These are phyloP conservation scores for Silene coronaria DNA, from an alignment of 179 eudicot species.

Conservation along the genomic window DNA sequence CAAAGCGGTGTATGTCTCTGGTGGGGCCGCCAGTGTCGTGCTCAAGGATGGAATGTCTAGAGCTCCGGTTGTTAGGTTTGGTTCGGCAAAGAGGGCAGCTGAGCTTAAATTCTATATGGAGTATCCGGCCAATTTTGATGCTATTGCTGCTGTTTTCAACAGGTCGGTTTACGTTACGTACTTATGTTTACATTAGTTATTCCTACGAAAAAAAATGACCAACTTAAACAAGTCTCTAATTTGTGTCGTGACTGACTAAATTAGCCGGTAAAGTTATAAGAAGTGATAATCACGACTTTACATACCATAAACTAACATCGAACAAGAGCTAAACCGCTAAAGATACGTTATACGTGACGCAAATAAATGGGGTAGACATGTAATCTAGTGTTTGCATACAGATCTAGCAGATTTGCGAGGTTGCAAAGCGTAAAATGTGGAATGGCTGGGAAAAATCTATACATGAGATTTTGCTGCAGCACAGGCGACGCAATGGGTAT, in stretches of 20 bases:
- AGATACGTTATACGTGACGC: no score
- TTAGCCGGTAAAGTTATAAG: no score
- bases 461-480: constrained; percentile 30
- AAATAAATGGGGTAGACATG: neutral
- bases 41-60: constrained; percentile 32
- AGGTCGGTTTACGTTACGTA: constrained; percentile 18
- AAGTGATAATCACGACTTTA: no score
- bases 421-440: constrained; percentile 33
- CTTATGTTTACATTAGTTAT: neutral
- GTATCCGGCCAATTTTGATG: constrained; percentile 26
- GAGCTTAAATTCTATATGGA: constrained; percentile 30
- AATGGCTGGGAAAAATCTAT: constrained; percentile 33
- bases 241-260: no score
- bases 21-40: constrained; percentile 27
- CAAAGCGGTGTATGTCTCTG: constrained; percentile 28
- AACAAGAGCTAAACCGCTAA: neutral
- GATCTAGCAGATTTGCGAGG: constrained; percentile 30
- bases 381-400: constrained; percentile 4
- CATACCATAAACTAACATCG: neutral
- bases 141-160: constrained; percentile 24
- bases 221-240: neutral
- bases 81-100: constrained; percentile 29
- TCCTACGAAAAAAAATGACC: neutral
- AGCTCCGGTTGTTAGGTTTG: constrained; percentile 33
- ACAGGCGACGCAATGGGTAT: constrained; percentile 41